Evolutionary conservation across 345 rosid species (phyloP).

Genomic region (Linum usitatissimum): DNA sequence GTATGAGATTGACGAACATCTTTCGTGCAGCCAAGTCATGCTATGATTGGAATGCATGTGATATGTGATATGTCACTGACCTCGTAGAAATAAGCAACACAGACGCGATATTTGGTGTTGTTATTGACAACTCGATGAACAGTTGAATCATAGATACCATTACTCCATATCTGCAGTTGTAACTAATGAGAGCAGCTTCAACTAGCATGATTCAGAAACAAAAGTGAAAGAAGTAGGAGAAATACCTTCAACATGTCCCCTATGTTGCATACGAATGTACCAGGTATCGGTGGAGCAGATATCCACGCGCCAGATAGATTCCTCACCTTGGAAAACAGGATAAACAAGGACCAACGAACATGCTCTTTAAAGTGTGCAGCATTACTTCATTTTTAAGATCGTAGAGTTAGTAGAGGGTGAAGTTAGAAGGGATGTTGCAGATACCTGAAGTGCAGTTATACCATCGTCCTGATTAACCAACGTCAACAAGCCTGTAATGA

Average conservation of each 20-base stretch:
- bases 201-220: neutral
- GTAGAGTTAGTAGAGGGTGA: neutral
- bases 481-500: slow-evolving; percentile 46
- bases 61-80: slow-evolving; percentile 20
- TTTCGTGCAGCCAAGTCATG: too few relatives aligned
- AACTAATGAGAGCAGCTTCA: neutral
- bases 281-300: slow-evolving; percentile 71
- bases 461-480: slow-evolving; percentile 80
- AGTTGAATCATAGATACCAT: slow-evolving; percentile 77
- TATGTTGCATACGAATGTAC: slow-evolving; percentile 81
- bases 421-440: neutral
- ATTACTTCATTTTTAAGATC: too few relatives aligned
- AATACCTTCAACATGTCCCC: slow-evolving; percentile 90
- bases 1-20: too few relatives aligned
- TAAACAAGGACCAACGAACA: neutral
- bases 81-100: slow-evolving; percentile 73
- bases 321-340: slow-evolving; percentile 50
- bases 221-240: neutral
- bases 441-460: slow-evolving; percentile 75
- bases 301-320: slow-evolving; percentile 77
- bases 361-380: too few relatives aligned
- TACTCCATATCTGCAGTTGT: slow-evolving; percentile 54
- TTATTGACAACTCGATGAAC: slow-evolving; percentile 59
- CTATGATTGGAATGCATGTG: neutral
- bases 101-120: slow-evolving; percentile 47